Percentiles rank a stretch among this genome's conserved stretches.
Evolutionary conservation across 169 alveolate species (phyloP).

Genomic region (Plasmodium vivax): DNA sequence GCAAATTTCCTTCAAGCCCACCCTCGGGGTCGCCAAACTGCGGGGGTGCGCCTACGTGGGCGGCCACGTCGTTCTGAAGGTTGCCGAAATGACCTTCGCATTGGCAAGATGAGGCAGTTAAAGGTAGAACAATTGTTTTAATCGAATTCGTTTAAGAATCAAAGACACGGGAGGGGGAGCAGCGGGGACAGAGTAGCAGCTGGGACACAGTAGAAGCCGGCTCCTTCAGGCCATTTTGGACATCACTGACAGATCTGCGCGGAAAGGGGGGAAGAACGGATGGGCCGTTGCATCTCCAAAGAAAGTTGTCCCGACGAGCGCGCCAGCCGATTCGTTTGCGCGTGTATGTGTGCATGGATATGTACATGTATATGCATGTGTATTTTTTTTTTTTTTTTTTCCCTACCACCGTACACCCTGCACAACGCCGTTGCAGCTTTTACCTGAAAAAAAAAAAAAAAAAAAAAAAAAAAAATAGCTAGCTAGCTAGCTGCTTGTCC

Average conservation of each 20-base stretch:
- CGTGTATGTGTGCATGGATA: neutral
- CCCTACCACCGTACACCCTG: conserved; percentile 81
- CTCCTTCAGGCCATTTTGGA: conserved; percentile 54
- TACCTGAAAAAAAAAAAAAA: conserved; percentile 59
- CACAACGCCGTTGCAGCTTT: conserved; percentile 81
- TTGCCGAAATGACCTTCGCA: conserved; percentile 80
- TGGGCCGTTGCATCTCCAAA: neutral
- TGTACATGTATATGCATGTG: neutral
- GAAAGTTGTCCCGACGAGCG: neutral
- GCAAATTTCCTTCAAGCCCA: conserved; percentile 73
- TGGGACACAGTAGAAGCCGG: neutral
- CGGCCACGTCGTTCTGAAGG: conserved; percentile 74
- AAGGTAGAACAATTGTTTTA: neutral
- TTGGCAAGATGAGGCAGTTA: conserved; percentile 44
- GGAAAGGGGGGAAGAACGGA: neutral
- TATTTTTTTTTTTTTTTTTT: conserved; percentile 10
- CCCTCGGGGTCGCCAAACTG: conserved; percentile 81
- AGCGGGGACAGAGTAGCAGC: neutral
- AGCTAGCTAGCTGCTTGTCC: neutral
- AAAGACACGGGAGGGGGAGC: neutral
- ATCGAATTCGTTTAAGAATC: conserved; percentile 25
- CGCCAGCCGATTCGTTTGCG: neutral
- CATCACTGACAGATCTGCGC: conserved; percentile 50
- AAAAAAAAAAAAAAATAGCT: neutral
- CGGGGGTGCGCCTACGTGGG: conserved; percentile 78